Conservation (phyloP, 2,329 filamentous ascomycete species). For the Aspergillus ochraceus region DNA sequence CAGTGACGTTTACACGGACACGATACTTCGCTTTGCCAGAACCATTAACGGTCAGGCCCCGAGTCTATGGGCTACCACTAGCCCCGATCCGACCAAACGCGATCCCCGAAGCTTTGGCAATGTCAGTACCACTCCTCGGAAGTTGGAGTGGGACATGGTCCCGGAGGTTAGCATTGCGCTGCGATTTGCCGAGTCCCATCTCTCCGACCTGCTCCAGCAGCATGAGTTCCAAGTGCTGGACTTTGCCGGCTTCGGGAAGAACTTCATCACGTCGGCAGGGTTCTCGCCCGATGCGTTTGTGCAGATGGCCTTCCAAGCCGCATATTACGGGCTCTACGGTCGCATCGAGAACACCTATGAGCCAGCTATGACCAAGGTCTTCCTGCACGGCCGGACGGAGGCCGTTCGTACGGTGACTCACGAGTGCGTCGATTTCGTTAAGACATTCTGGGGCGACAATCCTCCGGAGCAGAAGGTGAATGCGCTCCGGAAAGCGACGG, state of each 20-base stretch:
- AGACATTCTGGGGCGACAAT: conserved; percentile 92
- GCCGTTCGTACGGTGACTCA: conserved; percentile 83
- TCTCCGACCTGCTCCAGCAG: conserved; percentile 92
- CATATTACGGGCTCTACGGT: conserved; percentile 95
- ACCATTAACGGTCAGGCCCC: conserved; percentile 94
- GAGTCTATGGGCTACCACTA: conserved; percentile 84
- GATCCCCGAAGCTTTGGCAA: conserved; percentile 90
- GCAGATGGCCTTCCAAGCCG: conserved; percentile 98
- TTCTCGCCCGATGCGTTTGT: conserved; percentile 97
- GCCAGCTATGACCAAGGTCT: conserved; percentile 96
- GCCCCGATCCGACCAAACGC: conserved; percentile 88
- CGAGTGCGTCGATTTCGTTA: conserved; percentile 84
- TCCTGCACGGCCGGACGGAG: conserved; percentile 89
- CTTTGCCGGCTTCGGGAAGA: conserved; percentile 87
- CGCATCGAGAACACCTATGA: conserved; percentile 94
- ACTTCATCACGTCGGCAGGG: conserved; percentile 95
- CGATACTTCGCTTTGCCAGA: conserved; percentile 89
- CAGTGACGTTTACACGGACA: conserved; percentile 95
- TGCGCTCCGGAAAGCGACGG: conserved; percentile 76
- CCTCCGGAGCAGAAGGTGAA: conserved; percentile 81
- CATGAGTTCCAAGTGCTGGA: conserved; percentile 95
- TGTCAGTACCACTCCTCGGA: conserved; percentile 89
- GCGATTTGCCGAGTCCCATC: conserved; percentile 89
- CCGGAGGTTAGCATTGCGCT: conserved; percentile 88
- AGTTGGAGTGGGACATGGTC: conserved; percentile 96